Conservation (phyloP, 495 filamentous ascomycete genomes). For the Annulohypoxylon stygium region DNA sequence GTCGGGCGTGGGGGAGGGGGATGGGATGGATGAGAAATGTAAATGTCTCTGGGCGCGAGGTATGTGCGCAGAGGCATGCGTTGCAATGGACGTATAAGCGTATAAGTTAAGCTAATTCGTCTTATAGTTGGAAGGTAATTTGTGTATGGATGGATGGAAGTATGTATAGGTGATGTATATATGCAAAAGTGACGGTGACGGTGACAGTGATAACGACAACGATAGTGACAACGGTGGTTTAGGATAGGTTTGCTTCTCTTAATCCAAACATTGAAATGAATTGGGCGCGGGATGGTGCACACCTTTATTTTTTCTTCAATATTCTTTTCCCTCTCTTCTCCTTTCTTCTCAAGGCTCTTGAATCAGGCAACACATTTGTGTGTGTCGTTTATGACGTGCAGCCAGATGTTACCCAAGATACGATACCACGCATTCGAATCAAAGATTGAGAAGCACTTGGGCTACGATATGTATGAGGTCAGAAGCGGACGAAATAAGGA, state of each 20-base stretch:
- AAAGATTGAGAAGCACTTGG: conserved; percentile 19
- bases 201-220: not conserved
- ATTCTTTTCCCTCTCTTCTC: not conserved
- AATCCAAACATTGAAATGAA: conserved; percentile 6
- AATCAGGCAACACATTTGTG: conserved; percentile 37
- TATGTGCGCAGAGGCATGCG: conserved; percentile 3
- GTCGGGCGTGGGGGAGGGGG: conserved; percentile 11
- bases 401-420: conserved; percentile 46
- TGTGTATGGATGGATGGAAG: not conserved
- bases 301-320: conserved; percentile 29
- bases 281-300: conserved; percentile 37
- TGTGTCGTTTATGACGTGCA: conserved; percentile 45
- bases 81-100: not conserved
- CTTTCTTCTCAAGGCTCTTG: conserved; percentile 15
- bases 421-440: conserved; percentile 26
- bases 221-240: not conserved
- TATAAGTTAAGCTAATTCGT: not conserved
- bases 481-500: conserved; percentile 5
- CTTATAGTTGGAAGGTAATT: conserved; percentile 1
- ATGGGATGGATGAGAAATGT: not conserved
- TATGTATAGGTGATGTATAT: not conserved
- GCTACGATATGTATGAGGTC: conserved; percentile 4
- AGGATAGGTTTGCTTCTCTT: not conserved
- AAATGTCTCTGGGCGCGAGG: conserved; percentile 17
- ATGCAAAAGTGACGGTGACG: not conserved